Base-by-base conservation (phyloP, 1,139 yeast species). In the Eremothecium sinecaudum region DNA sequence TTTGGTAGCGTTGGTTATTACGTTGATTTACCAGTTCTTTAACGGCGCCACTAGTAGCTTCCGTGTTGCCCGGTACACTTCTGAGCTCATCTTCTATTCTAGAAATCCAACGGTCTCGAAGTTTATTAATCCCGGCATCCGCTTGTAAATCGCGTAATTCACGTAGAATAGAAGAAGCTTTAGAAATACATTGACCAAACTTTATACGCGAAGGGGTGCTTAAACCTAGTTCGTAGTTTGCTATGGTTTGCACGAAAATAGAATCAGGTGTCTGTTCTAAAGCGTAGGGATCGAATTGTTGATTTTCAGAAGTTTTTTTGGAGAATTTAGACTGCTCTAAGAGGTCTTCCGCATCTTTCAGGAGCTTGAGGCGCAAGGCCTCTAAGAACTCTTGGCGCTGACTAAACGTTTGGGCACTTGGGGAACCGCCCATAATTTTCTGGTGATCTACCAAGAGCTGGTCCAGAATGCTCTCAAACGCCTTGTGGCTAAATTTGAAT, bases 281-380 rank as follows among this genome's bases (percentile, higher is more conserved):
- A 21, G 10, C 12, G 19, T 22, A 31, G 14, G 30, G 30, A 10
- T 19, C 10, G 6, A 17, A 24, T 16, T 4, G 18, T 3, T 15
- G 15, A 22, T 22, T 26, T 17, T 18, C 9, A 25, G 38, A 13
- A 31, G 16, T 17, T 33, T 36, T 14, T 10, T 10, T 6, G 11
- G 13, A 8, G 7, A 14, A 15, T 7, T 18, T 18, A 18, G 36
- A 35, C 8, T 20, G 21, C 20, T 18, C 24, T 12, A 42, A 34
- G 22, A 33, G 37, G 17, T 24, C 18, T 6, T 37, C 37, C 21
- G 39, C 32, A 20, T 35, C 38, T 16, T 28, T 32, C 24, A 35
- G 29, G 14, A 37, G 23, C 23, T 36, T 34, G 14, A 31, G 40
- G 13, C 22, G 16, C 9, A 35, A 22, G 17, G 22, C 35, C 11